These are phyloP conservation scores for Ascochyta clinopodiicola DNA, from an alignment of 2,329 filamentous ascomycete genomes.

Conservation along the genomic window DNA sequence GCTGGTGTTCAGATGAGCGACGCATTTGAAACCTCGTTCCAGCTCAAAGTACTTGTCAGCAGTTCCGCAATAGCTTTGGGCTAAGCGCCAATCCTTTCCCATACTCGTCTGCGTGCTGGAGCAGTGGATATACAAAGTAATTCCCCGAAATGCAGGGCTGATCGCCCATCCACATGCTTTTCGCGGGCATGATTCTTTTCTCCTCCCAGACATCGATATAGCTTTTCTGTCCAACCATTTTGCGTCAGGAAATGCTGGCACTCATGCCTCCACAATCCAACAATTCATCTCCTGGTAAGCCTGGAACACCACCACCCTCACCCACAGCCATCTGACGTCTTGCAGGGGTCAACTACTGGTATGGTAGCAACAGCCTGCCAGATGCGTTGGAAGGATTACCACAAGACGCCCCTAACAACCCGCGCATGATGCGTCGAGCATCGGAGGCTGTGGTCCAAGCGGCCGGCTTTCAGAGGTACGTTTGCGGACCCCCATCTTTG, in stretches of 20 bases:
- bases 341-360: slow-evolving; percentile 43
- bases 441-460: slow-evolving; percentile 42
- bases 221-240: slow-evolving; percentile 26
- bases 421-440: slow-evolving; percentile 41
- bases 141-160: slow-evolving; percentile 40
- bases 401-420: slow-evolving; percentile 28
- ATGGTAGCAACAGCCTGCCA: slow-evolving; percentile 40
- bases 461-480: slow-evolving; percentile 40
- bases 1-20: slow-evolving; percentile 38
- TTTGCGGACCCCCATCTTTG: neutral
- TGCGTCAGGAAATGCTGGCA: slow-evolving; percentile 43
- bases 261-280: slow-evolving; percentile 46
- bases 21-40: slow-evolving; percentile 43
- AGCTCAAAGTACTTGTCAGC: slow-evolving; percentile 40
- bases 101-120: slow-evolving; percentile 27
- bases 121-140: slow-evolving; percentile 40
- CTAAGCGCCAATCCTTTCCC: slow-evolving; percentile 35
- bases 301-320: slow-evolving; percentile 6
- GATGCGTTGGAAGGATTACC: slow-evolving; percentile 36
- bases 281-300: slow-evolving; percentile 43
- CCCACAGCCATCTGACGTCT: slow-evolving; percentile 23
- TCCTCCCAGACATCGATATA: slow-evolving; percentile 28
- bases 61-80: slow-evolving; percentile 35
- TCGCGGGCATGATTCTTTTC: slow-evolving; percentile 30
- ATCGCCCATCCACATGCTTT: slow-evolving; percentile 30